Percentiles rank a stretch among this genome's conserved stretches.
Conservation (phyloP, 2,329 filamentous ascomycete genomes). For the Penicillium brasilianum region DNA sequence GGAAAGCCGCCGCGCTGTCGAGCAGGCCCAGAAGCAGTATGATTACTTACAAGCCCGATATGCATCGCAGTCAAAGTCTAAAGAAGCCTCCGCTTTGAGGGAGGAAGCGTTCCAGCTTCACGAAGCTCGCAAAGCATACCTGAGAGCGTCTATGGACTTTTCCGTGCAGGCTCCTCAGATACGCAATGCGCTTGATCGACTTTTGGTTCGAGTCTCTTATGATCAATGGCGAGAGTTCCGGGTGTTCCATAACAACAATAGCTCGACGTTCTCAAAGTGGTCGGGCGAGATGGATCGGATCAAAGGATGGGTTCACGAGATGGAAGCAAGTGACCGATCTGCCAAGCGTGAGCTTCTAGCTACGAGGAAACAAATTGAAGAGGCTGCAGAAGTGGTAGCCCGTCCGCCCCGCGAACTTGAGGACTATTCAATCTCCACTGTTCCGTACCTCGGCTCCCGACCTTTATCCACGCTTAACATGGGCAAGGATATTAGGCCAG, state of each 20-base stretch:
- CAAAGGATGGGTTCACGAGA: slow-evolving; percentile 88
- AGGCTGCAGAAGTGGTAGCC: slow-evolving; percentile 69
- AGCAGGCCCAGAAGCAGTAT: slow-evolving; percentile 80
- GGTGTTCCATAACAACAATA: slow-evolving; percentile 68
- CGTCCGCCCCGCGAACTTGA: slow-evolving; percentile 91
- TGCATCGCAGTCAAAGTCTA: slow-evolving; percentile 83
- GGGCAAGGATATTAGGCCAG: slow-evolving; percentile 56
- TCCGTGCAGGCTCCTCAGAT: slow-evolving; percentile 86
- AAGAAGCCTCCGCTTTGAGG: slow-evolving; percentile 86
- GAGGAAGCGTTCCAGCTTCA: slow-evolving; percentile 97
- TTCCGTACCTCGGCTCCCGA: slow-evolving; percentile 78
- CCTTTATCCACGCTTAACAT: slow-evolving; percentile 68
- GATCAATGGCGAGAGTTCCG: slow-evolving; percentile 91
- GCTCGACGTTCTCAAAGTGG: slow-evolving; percentile 67
- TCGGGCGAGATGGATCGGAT: slow-evolving; percentile 86
- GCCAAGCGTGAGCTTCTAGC: slow-evolving; percentile 82
- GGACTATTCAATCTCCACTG: slow-evolving; percentile 87
- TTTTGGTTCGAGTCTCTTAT: slow-evolving; percentile 81
- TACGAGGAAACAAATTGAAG: slow-evolving; percentile 81
- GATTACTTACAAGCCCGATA: slow-evolving; percentile 83
- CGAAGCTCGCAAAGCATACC: slow-evolving; percentile 86
- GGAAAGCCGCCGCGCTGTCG: slow-evolving; percentile 76
- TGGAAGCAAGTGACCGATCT: slow-evolving; percentile 84
- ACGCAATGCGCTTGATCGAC: slow-evolving; percentile 79
- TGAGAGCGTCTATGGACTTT: slow-evolving; percentile 92